Evolutionary conservation across 2,329 filamentous ascomycete genomes (phyloP).

Genomic region (Dryadomyces sulphureus): DNA sequence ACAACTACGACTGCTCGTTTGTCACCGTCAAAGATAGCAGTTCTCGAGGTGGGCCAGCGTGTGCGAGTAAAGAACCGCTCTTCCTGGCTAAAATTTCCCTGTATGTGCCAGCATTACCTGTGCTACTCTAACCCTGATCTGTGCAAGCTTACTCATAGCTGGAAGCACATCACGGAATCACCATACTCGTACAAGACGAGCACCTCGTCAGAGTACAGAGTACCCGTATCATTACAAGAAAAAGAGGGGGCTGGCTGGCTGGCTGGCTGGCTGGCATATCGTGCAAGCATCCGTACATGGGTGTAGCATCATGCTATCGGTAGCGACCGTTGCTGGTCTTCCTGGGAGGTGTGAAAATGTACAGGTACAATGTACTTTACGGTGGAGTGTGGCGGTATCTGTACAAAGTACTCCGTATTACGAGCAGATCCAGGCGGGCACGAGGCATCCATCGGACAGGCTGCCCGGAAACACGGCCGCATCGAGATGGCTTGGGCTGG

Average conservation of each 20-base stretch:
- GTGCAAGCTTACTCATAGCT: background rate
- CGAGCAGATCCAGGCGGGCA: background rate
- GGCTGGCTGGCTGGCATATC: no score
- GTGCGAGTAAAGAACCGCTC: no score
- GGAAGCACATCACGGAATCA: background rate
- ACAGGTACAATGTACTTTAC: background rate
- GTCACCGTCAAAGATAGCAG: background rate
- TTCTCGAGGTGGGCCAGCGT: background rate
- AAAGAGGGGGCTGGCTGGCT: no score
- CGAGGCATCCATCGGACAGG: constrained; percentile 1
- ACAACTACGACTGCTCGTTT: background rate
- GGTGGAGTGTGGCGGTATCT: background rate
- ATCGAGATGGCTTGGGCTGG: constrained; percentile 1
- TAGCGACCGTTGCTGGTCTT: background rate
- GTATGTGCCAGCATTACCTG: background rate
- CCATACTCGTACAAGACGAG: no score
- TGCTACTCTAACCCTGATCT: background rate
- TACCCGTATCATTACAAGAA: no score
- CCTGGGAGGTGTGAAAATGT: background rate
- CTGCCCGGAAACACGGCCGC: background rate
- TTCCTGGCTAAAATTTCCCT: no score
- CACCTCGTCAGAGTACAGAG: no score
- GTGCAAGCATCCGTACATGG: background rate
- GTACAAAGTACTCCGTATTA: background rate
- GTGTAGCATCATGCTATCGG: background rate